Base-by-base conservation (phyloP, 495 filamentous ascomycete genomes). In the Aspergillus sclerotiicarbonarius region DNA sequence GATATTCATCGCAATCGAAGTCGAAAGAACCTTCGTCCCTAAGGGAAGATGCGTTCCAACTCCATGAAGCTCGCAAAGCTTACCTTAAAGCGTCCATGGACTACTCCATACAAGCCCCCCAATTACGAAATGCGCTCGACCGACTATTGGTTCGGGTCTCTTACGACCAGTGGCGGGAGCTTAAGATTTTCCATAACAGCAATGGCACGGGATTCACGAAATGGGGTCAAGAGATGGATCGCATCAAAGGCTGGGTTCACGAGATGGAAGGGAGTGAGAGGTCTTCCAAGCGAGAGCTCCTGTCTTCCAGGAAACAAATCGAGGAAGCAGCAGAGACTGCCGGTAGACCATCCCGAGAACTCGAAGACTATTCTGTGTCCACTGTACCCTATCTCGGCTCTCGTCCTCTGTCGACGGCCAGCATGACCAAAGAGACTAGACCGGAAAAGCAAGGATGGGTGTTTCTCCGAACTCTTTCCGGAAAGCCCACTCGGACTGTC, bases 391-490 rank as follows among this genome's bases (percentile, higher is more conserved):
- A 88, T 63, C 78, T 94, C 43, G 90, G 90, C 16, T 86, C 84
- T 12, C 84, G 84, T 62, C 87, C 87, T 18, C 80, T 88, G 6
- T 81, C 89, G 44, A 80, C 84, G 8, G 69, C 67, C 67, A 69
- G 70, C 45, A 72, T 74, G 66, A 62, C 69, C 10, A 73, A 71
- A 58, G 72, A 75, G 33, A 66, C 64, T 19, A 70, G 65, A 47
- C 69, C 75, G 12, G 92, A 96, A 70, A 98, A 97, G 74, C 95
- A 98, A 74, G 91, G 94, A 7, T 98, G 94, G 94, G 69, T 98
- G 21, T 91, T 91, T 68, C 69, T 97, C 64, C 81, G 91, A 51
- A 91, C 87, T 0, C 67, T 92, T 10, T 87, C 89, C 10, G 92
- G 92, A 16, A 97, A 97, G 67, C 93, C 94, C 0, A 88, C 90